Evolutionary conservation across 306 rosid species (phyloP).

Genomic region (Lathyrus tuberosus): DNA sequence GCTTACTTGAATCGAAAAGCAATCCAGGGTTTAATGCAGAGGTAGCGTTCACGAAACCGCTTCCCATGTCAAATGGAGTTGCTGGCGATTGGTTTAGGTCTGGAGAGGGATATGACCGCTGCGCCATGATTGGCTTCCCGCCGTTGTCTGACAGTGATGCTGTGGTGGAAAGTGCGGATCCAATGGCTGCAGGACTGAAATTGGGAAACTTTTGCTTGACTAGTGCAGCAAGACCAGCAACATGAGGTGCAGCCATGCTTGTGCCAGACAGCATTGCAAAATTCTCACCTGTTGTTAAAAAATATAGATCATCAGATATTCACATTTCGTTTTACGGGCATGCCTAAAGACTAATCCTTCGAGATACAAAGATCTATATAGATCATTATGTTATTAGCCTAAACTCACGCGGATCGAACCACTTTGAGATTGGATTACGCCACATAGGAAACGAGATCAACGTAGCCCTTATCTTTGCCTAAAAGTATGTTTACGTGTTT

Average conservation of each 20-base stretch:
- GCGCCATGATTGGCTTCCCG: slow-evolving; percentile 80
- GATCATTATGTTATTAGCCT: too few species aligned
- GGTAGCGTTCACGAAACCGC: slow-evolving; percentile 96
- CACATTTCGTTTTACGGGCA: slow-evolving; percentile 19
- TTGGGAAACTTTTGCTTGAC: slow-evolving; percentile 79
- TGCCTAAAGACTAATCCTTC: not conserved
- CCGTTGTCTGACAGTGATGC: slow-evolving; percentile 65
- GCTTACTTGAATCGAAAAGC: slow-evolving; percentile 82
- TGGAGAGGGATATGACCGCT: slow-evolving; percentile 64
- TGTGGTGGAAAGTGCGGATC: slow-evolving; percentile 84
- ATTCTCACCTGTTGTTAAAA: slow-evolving; percentile 71
- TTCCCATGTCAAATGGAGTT: slow-evolving; percentile 93
- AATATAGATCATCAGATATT: slow-evolving; percentile 27
- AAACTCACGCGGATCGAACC: too few species aligned
- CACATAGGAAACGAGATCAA: too few species aligned
- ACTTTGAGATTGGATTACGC: too few species aligned
- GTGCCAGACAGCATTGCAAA: slow-evolving; percentile 98
- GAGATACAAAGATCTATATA: too few species aligned
- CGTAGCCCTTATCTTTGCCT: not conserved
- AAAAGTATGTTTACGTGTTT: slow-evolving; percentile 7
- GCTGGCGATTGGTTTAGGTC: slow-evolving; percentile 83
- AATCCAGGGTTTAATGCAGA: slow-evolving; percentile 85
- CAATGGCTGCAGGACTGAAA: slow-evolving; percentile 84
- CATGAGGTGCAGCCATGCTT: slow-evolving; percentile 99
- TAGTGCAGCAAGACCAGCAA: slow-evolving; percentile 95